Evolutionary conservation across 1,284 basidiomycete species (phyloP).

Genomic region (Marasmius fiardii): DNA sequence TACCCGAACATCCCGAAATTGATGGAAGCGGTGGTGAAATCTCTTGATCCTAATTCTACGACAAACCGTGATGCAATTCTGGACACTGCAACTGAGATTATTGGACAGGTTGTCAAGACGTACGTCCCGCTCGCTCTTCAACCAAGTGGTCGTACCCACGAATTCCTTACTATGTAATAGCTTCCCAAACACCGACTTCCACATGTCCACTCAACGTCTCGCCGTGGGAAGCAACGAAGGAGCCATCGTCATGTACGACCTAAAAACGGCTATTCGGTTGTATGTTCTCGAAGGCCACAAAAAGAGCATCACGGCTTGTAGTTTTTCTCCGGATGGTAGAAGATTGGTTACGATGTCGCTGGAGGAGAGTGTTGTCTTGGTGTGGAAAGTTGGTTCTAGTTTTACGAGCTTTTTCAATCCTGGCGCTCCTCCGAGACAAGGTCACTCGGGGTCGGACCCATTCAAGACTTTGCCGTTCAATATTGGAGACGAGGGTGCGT

Average conservation of each 20-base stretch:
- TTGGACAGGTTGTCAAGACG: conserved; percentile 88
- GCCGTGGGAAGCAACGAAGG: conserved; percentile 95
- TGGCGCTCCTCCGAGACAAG: conserved; percentile 90
- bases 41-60: conserved; percentile 88
- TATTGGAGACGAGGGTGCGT: conserved; percentile 59
- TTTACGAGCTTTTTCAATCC: conserved; percentile 88
- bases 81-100: conserved; percentile 90
- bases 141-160: background rate
- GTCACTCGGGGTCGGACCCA: conserved; percentile 70
- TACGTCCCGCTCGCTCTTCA: conserved; percentile 36
- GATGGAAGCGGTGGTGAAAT: conserved; percentile 95
- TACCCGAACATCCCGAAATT: conserved; percentile 85
- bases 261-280: conserved; percentile 92
- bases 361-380: conserved; percentile 77
- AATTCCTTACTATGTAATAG: conserved; percentile 36
- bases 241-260: conserved; percentile 92
- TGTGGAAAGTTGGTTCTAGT: conserved; percentile 89
- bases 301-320: conserved; percentile 73
- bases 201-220: conserved; percentile 80
- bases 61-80: conserved; percentile 84
- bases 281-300: conserved; percentile 94
- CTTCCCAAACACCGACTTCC: conserved; percentile 92
- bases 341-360: conserved; percentile 86
- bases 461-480: conserved; percentile 83
- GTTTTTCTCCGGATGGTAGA: conserved; percentile 91